These are phyloP conservation scores for Penicillium polonicum DNA, from an alignment of 2,329 filamentous ascomycete genomes.

Conservation along the genomic window DNA sequence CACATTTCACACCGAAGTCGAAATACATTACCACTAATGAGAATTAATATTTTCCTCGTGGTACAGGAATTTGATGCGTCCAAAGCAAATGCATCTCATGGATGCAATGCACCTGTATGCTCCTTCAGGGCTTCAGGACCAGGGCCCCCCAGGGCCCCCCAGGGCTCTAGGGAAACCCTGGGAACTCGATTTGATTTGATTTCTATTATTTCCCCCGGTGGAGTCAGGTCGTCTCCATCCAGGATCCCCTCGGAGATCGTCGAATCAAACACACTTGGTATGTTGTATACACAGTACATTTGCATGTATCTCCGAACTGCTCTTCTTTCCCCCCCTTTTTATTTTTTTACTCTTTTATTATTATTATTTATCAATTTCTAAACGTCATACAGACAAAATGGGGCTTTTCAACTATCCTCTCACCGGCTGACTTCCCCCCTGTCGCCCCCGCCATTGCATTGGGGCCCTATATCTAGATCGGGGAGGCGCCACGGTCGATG, in stretches of 20 bases:
- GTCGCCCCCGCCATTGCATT: constrained; percentile 21
- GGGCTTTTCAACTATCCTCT: constrained; percentile 4
- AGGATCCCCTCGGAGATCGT: constrained; percentile 19
- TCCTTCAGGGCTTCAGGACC: background rate
- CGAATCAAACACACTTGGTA: constrained; percentile 1
- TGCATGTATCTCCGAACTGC: constrained; percentile 19
- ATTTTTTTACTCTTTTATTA: background rate
- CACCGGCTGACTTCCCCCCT: constrained; percentile 9
- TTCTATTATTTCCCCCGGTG: background rate
- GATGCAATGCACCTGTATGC: constrained; percentile 11
- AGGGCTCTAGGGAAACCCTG: too few relatives aligned
- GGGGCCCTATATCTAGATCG: constrained; percentile 21
- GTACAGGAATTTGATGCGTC: constrained; percentile 13
- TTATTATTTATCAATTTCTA: constrained; percentile 1
- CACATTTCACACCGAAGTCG: constrained; percentile 9
- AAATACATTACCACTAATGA: constrained; percentile 13
- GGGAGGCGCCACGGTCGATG: constrained; percentile 12
- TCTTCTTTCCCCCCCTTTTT: background rate
- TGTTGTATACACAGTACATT: background rate
- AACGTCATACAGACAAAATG: constrained; percentile 9
- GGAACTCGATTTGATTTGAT: background rate
- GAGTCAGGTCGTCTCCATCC: constrained; percentile 15
- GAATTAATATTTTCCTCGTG: constrained; percentile 11
- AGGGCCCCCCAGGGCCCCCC: too few relatives aligned
- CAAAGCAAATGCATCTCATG: constrained; percentile 10